Evolutionary conservation across 768 basidiomycete species (phyloP), one percentile per base, ranked within the genome.

Genomic region (Tulasnella sp.): DNA sequence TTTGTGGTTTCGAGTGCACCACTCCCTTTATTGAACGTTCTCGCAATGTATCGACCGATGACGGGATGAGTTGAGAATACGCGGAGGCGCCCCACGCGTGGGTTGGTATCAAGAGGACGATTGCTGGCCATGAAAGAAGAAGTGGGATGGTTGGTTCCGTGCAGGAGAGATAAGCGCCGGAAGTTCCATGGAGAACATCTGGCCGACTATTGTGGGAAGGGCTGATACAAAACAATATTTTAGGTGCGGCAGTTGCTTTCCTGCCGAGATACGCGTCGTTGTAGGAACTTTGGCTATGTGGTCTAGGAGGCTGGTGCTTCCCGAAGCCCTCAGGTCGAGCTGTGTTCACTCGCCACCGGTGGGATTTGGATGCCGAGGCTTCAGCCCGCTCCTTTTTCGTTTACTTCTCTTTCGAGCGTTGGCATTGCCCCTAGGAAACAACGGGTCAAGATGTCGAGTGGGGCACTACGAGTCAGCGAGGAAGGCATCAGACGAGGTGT

Each of bases 381-480:
- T 73, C 8, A 38, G 36, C 18, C 16, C 34, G 34, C 3, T 18
- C 21, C 36, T 38, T 21, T 2, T 73, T 42, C 8, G 36, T 19
- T 71, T 27, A 24, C 10, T 19, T 3, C 19, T 24, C 36, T 19
- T 75, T n/a, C 19, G 8, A 80, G 94, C 81, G 94, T 98, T 36
- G 89, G 90, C 27, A 96, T 91, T 84, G 92, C 90, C 75, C 94
- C 92, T 91, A 62, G 89, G 89, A 77, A 48, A 6, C 88, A 96
- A 81, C 98, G 92, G 88, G 93, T 96, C 85, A 97, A 86, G 93
- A 14, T 88, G 96, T 82, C 87, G 96, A 80, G 89, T 99, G 80
- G 87, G 99, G 62, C 96, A 96, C 1, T 99, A 99, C 85, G 95
- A 96, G 84, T 97, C 98, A 0, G 86, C 18, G 92, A 95, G 82